phyloP scores from a whole-genome alignment of 495 filamentous ascomycete genomes.

The Neurospora sp. region DNA sequence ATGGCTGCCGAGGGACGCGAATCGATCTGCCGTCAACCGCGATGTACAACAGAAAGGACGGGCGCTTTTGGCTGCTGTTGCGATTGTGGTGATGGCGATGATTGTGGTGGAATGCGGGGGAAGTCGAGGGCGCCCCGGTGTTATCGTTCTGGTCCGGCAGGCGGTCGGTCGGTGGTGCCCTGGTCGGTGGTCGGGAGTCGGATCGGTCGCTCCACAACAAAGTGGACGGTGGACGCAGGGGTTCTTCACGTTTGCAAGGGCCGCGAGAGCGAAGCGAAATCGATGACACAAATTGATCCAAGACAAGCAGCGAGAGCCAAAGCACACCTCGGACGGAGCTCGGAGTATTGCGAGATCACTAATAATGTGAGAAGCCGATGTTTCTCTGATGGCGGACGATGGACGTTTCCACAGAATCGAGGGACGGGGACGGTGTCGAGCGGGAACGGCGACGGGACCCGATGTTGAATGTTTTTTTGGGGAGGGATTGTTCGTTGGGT shows the following conservation, averaged over 20 bases:
- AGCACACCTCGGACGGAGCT: background rate
- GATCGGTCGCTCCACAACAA: background rate
- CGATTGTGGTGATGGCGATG: conserved; percentile 2
- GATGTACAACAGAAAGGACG: conserved; percentile 1
- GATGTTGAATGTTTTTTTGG: background rate
- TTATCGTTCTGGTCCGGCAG: background rate
- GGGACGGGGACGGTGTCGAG: background rate
- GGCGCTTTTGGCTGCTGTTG: conserved; percentile 5
- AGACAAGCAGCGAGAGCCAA: background rate
- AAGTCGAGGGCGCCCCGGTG: background rate
- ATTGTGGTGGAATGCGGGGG: conserved; percentile 13
- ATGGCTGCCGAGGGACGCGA: conserved; percentile 20
- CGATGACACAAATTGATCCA: background rate
- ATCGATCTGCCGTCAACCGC: background rate
- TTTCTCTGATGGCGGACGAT: background rate
- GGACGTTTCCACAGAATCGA: background rate
- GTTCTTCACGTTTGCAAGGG: background rate
- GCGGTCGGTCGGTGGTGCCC: background rate
- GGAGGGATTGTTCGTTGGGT: background rate
- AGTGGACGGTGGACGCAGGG: background rate
- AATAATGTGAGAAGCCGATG: background rate
- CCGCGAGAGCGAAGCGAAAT: background rate
- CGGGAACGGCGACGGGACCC: background rate
- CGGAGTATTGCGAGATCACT: background rate
- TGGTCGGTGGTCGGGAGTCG: background rate